phyloP scores from a whole-genome alignment of 2,329 filamentous ascomycete genomes.

The Colletotrichum cordylinicola region DNA sequence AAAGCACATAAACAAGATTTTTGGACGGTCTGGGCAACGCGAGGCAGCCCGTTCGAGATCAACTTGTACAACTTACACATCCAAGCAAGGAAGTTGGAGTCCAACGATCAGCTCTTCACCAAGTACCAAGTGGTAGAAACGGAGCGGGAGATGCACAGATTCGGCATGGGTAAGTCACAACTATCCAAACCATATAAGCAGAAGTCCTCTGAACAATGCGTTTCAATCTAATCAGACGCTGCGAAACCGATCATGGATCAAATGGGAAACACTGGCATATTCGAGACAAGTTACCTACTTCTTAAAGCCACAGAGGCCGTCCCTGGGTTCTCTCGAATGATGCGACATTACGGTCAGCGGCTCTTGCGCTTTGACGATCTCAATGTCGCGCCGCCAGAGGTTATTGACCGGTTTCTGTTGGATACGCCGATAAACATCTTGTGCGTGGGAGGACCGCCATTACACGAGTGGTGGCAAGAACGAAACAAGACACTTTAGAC shows the following conservation, averaged over 20 bases:
- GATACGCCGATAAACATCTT: constrained; percentile 8
- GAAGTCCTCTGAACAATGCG: background rate
- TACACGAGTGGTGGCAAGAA: constrained; percentile 4
- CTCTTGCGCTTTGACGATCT: background rate
- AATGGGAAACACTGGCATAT: background rate
- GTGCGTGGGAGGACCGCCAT: background rate
- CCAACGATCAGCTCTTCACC: background rate
- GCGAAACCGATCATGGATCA: background rate
- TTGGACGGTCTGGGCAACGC: background rate
- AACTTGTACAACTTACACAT: constrained; percentile 3
- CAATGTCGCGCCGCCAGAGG: background rate
- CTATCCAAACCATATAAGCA: background rate
- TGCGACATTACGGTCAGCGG: background rate
- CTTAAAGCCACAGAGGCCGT: background rate
- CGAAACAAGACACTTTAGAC: background rate
- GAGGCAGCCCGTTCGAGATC: constrained; percentile 8
- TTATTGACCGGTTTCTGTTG: background rate
- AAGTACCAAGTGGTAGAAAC: background rate
- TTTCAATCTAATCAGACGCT: background rate
- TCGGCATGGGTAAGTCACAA: background rate
- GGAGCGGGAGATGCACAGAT: constrained; percentile 2
- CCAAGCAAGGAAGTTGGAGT: constrained; percentile 5
- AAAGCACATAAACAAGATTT: background rate
- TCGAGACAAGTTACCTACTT: background rate
- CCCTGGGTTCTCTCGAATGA: background rate